Percentiles rank a stretch among this genome's conserved stretches.
phyloP scores from a whole-genome alignment of 805 yeast genomes.

The Sporopachydermia lactativora region DNA sequence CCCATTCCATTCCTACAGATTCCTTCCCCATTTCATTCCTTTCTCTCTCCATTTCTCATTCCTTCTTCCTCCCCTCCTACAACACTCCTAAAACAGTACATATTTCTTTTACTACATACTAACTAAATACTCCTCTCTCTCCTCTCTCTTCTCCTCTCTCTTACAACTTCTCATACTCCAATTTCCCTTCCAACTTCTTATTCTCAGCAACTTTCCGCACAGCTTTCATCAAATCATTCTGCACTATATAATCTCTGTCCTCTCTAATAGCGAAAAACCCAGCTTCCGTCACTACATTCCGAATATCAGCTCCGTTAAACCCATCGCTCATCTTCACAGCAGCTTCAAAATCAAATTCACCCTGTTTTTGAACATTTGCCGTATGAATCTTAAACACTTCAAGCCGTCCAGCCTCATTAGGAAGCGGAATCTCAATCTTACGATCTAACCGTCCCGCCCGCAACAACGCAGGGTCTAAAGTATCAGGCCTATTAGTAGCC shows the following conservation, averaged over 20 bases:
- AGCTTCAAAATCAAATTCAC: conserved; percentile 95
- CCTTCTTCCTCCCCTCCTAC: conserved; percentile 7
- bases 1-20: conserved; percentile 11
- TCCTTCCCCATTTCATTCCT: background rate
- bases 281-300: conserved; percentile 96
- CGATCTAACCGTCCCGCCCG: conserved; percentile 97
- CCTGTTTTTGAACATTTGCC: conserved; percentile 69
- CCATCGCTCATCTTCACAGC: conserved; percentile 98
- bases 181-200: conserved; percentile 91
- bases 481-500: conserved; percentile 99
- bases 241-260: conserved; percentile 88
- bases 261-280: conserved; percentile 97
- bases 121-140: conserved; percentile 2
- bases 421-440: conserved; percentile 88
- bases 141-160: background rate
- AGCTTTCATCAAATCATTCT: conserved; percentile 93
- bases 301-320: conserved; percentile 95
- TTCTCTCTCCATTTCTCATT: conserved; percentile 12
- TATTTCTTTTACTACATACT: conserved; percentile 2
- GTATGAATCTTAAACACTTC: conserved; percentile 93
- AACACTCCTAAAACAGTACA: conserved; percentile 6
- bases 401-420: conserved; percentile 90
- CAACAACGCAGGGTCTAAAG: conserved; percentile 90
- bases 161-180: conserved; percentile 87
- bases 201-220: conserved; percentile 95